Evolutionary conservation across 257 asterid species (phyloP).

Genomic region (Capsicum pubescens): DNA sequence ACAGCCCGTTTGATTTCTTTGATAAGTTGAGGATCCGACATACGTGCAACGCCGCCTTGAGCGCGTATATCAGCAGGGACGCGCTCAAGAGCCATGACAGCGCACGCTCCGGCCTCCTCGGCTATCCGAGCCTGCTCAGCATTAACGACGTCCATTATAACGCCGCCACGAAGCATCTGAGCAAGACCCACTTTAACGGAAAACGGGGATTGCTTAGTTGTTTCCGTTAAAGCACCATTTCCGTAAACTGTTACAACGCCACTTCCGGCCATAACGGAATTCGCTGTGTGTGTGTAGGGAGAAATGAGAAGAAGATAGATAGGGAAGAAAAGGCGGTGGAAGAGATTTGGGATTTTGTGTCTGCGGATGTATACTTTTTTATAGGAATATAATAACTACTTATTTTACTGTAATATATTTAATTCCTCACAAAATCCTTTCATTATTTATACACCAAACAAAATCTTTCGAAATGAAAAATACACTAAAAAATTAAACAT

Average conservation of each 20-base stretch:
- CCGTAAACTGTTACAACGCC: conserved; percentile 92
- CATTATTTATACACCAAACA: background rate
- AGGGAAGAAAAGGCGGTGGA: conserved; percentile 22
- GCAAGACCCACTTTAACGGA: conserved; percentile 93
- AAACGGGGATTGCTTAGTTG: conserved; percentile 80
- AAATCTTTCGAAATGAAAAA: background rate
- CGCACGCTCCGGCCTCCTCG: conserved; percentile 95
- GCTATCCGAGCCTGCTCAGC: conserved; percentile 95
- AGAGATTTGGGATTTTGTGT: conserved; percentile 34
- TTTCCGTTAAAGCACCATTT: conserved; percentile 87
- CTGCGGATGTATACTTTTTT: conserved; percentile 28
- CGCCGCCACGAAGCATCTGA: conserved; percentile 97
- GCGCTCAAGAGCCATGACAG: conserved; percentile 95
- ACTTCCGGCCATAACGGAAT: conserved; percentile 66
- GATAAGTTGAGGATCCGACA: conserved; percentile 88
- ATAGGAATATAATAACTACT: background rate
- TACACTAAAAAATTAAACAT: background rate
- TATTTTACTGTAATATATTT: background rate
- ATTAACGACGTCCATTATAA: conserved; percentile 91
- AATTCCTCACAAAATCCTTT: background rate
- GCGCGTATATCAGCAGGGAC: conserved; percentile 95
- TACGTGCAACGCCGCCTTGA: conserved; percentile 92
- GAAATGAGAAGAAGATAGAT: background rate
- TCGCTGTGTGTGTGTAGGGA: background rate
- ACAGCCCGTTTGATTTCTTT: conserved; percentile 89